Evolutionary conservation across 306 rosid genomes (phyloP).

Genomic region (Chamaecrista fasciculata): DNA sequence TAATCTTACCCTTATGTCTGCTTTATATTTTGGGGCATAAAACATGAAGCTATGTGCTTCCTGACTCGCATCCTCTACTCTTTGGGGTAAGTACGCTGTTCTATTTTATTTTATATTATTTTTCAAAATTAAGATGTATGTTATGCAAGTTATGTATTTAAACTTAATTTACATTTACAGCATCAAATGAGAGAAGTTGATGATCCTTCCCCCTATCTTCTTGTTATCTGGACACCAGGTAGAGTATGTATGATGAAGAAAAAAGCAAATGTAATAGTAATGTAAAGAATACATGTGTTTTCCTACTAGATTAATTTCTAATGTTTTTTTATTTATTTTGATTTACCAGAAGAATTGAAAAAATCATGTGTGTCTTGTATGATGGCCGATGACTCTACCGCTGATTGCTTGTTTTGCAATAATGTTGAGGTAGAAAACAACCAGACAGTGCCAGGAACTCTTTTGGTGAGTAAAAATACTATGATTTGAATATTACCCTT

Average conservation of each 20-base stretch:
- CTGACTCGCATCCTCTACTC: slow-evolving; percentile 91
- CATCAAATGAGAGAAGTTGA: slow-evolving; percentile 82
- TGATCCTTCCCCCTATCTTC: slow-evolving; percentile 92
- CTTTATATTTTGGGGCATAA: background rate
- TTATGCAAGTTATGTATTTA: background rate
- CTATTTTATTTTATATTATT: too few relatives aligned
- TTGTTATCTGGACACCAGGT: slow-evolving; percentile 99
- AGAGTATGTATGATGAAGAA: slow-evolving; percentile 16
- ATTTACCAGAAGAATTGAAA: slow-evolving; percentile 28
- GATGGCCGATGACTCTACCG: background rate
- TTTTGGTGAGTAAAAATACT: slow-evolving; percentile 48
- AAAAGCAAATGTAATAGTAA: background rate
- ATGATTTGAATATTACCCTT: background rate
- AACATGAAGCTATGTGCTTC: slow-evolving; percentile 87
- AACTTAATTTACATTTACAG: slow-evolving; percentile 29
- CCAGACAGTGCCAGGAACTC: slow-evolving; percentile 53
- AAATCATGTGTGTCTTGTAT: slow-evolving; percentile 10
- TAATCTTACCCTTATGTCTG: background rate
- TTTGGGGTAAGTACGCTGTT: slow-evolving; percentile 60
- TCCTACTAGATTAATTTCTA: background rate
- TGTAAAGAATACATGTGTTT: background rate
- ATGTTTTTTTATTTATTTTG: background rate
- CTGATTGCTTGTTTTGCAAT: background rate
- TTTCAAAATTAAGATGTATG: background rate
- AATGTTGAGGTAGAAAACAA: slow-evolving; percentile 26